Evolutionary conservation across 257 asterid genomes (phyloP), one percentile per base, ranked within the genome.

Genomic region (Catharanthus roseus): DNA sequence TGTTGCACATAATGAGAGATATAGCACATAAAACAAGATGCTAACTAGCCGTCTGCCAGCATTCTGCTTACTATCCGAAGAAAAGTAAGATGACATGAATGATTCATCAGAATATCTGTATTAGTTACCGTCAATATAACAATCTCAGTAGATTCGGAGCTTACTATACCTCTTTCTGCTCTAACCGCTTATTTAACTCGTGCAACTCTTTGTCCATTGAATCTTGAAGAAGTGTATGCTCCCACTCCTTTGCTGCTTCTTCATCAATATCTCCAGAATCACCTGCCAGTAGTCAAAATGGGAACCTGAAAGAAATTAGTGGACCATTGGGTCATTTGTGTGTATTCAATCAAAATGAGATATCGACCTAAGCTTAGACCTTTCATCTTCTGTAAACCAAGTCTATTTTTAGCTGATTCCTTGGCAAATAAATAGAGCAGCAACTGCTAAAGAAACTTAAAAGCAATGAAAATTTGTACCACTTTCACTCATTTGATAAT

Each of bases 171-270:
- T 95, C 97, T 86, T 95, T 95, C 84, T 86, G 88, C 87, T 92
- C 97, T 77, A 95, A 78, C 70, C 89, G 93, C 65, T 83, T 80
- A 83, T 90, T 95, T 81, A 95, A 77, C 82, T 95, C 98, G 60
- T 67, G 73, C 83, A 95, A 81, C 84, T 95, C 96, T 83, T 95
- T 91, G 85, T 92, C 99, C 97, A 95, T 75, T 45, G 85, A 87
- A 77, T 85, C 95, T 86, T 92, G 99, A 83, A 91, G 77, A 81
- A 90, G 90, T 63, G 90, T 85, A 83, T 95, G 99, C 80, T 95
- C 99, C 95, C 89, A 88, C 78, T 95, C 99, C 72, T 95, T 95
- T 3, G 80, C 95, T 34, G 96, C 72, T 82, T 88, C 99, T 71
- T 95, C 97, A 81, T 95, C 98, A 70, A 86, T 82, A 78, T 88